phyloP scores from a whole-genome alignment of 768 basidiomycete species.

The Agaricus blazei region DNA sequence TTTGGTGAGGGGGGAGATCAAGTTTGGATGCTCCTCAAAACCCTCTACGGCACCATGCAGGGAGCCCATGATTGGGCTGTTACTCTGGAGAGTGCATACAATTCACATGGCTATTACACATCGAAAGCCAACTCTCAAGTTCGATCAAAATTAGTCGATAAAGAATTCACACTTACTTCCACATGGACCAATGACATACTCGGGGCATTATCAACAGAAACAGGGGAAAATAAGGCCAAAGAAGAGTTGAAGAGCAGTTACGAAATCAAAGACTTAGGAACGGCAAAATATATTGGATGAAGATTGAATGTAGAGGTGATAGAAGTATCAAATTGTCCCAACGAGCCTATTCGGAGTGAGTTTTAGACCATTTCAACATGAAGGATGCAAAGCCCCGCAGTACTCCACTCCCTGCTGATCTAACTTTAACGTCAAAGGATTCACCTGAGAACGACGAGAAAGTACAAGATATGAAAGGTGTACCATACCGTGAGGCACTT shows the following conservation, averaged over 20 bases:
- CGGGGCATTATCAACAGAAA: too few species aligned
- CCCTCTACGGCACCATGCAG: conserved; percentile 17
- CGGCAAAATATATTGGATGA: conserved; percentile 10
- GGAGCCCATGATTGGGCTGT: conserved; percentile 10
- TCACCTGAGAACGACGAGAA: too few species aligned
- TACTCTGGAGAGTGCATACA: conserved; percentile 8
- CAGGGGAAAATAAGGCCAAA: too few species aligned
- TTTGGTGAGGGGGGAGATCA: conserved; percentile 4
- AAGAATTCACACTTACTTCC: conserved; percentile 7
- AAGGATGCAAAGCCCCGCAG: neutral
- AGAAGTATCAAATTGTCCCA: conserved; percentile 3
- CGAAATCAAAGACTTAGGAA: conserved; percentile 11
- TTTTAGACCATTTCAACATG: conserved; percentile 9
- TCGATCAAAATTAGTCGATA: conserved; percentile 3
- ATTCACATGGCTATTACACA: conserved; percentile 11
- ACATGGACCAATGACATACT: neutral
- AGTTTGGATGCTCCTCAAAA: conserved; percentile 13
- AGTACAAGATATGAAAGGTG: too few species aligned
- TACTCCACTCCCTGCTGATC: conserved; percentile 10
- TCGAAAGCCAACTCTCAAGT: neutral
- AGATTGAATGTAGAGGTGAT: conserved; percentile 1
- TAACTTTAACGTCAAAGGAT: too few species aligned
- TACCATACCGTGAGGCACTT: too few species aligned
- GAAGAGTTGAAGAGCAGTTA: neutral
- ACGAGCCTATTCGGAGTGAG: conserved; percentile 1